Base-by-base conservation (phyloP, 2,329 filamentous ascomycete species). In the Claviceps fusiformis region DNA sequence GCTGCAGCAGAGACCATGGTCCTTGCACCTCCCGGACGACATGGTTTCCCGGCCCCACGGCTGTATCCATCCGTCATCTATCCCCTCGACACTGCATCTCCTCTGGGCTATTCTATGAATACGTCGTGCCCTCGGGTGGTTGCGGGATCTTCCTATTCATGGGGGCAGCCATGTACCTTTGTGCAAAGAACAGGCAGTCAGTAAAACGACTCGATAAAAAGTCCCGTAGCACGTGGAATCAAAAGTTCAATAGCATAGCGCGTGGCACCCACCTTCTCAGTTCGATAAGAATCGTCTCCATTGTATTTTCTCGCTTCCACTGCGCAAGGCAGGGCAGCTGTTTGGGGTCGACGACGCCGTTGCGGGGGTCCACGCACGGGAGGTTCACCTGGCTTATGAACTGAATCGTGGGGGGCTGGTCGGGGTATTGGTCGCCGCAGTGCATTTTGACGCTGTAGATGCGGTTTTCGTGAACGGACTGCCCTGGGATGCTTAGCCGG, bases 391-490 rank as follows among this genome's bases (percentile, higher is more conserved):
- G 87, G 65, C 87, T 95, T 64, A 93, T 83, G 72, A 98, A 98
- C 66, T 92, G 85, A 65, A 98, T 88, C 53, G 86, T 83, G 0
- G 93, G 93, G 49, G 93, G 93, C 59, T 81, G 76, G 68, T 95
- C 90, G 53, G 93, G 93, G 70, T 98, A 98, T 56, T 87, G 77
- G 51, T 83, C 78, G 59, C 90, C 91, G 75, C 93, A 98, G 75
- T 95, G 86, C 75, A 98, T 95, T 73, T 92, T 95, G 65, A 98
- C 81, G 63, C 89, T 95, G 79, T 98, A 98, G 75, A 98, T 98
- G 66, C 93, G 87, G 74, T 98, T 98, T 78, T 98, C 93, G 70
- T 97, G 92, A 59, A 86, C 90, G 72, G 90, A 95, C 88, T 93
- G 66, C 15, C 4, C 13, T 46, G 43, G 1, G 24, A 29, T 51